Percentiles rank a stretch among this genome's conserved stretches.
phyloP scores from a whole-genome alignment of 331 rosid species.

The Malus hybrid region DNA sequence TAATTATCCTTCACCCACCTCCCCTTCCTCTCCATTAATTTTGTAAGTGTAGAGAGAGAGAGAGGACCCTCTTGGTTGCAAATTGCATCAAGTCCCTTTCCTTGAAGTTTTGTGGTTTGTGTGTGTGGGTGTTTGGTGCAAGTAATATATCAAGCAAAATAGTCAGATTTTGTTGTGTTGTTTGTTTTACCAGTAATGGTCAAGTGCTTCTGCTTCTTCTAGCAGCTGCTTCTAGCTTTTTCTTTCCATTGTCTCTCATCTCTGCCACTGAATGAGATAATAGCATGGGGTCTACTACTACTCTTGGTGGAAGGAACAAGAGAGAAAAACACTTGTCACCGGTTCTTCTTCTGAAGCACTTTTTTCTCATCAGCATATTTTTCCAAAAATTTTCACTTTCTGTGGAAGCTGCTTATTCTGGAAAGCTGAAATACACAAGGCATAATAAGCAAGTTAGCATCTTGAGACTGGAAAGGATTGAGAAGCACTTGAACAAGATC shows the following conservation, averaged over 20 bases:
- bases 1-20: slow-evolving; percentile 65
- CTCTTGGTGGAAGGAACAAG: slow-evolving; percentile 18
- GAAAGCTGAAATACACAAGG: slow-evolving; percentile 44
- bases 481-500: slow-evolving; percentile 65
- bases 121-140: slow-evolving; percentile 25
- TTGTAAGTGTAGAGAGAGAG: background rate
- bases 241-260: background rate
- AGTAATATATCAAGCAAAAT: slow-evolving; percentile 11
- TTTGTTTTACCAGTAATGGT: slow-evolving; percentile 37
- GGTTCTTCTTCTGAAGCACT: background rate
- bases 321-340: background rate
- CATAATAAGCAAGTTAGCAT: slow-evolving; percentile 43
- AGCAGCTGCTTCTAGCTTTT: background rate
- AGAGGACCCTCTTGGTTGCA: slow-evolving; percentile 1
- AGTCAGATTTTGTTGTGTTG: slow-evolving; percentile 24
- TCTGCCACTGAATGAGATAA: slow-evolving; percentile 42
- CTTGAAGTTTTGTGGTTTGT: slow-evolving; percentile 14
- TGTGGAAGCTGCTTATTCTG: slow-evolving; percentile 11
- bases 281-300: slow-evolving; percentile 20
- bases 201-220: background rate
- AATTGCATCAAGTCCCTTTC: slow-evolving; percentile 33
- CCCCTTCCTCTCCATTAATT: slow-evolving; percentile 47
- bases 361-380: slow-evolving; percentile 11
- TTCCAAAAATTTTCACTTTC: slow-evolving; percentile 11
- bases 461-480: slow-evolving; percentile 72